A percentile compares a stretch with the other conserved stretches of the same genome.
Evolutionary conservation across 2,329 filamentous ascomycete species (phyloP).

Genomic region (Fusarium vanettenii): DNA sequence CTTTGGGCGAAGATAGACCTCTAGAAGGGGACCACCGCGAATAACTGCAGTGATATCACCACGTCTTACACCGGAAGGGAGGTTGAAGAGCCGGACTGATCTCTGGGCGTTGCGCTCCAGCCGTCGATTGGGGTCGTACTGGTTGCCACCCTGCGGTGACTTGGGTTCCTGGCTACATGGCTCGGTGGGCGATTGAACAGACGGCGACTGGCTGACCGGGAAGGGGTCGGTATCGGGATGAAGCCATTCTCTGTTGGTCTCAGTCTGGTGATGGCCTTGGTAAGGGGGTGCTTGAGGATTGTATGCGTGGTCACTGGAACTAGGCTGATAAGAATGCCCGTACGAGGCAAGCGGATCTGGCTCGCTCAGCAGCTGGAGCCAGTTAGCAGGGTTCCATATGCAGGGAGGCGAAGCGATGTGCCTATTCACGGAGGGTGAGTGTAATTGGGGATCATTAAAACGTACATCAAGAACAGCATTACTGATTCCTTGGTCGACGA

Average conservation of each 20-base stretch:
- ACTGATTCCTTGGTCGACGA: constrained; percentile 61
- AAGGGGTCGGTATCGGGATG: not conserved
- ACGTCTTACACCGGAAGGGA: constrained; percentile 72
- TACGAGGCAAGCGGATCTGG: not conserved
- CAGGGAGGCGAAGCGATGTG: no score
- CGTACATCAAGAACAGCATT: constrained; percentile 60
- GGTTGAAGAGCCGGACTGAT: constrained; percentile 71
- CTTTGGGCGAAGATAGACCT: constrained; percentile 70
- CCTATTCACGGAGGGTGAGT: not conserved
- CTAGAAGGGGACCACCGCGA: constrained; percentile 77
- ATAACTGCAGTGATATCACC: constrained; percentile 73
- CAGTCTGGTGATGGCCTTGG: not conserved
- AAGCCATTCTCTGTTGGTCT: not conserved
- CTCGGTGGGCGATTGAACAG: not conserved
- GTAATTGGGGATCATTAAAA: not conserved
- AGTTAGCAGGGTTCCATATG: not conserved
- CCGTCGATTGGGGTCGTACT: constrained; percentile 1
- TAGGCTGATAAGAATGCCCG: not conserved
- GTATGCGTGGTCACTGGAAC: not conserved
- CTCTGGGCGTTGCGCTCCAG: constrained; percentile 57
- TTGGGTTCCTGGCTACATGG: not conserved
- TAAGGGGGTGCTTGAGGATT: not conserved
- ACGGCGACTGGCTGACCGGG: not conserved
- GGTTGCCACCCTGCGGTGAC: not conserved
- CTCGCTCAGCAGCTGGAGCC: constrained; percentile 19